Evolutionary conservation across 176 grass and related monocot species (phyloP).

Genomic region (Aegilops bicornis): DNA sequence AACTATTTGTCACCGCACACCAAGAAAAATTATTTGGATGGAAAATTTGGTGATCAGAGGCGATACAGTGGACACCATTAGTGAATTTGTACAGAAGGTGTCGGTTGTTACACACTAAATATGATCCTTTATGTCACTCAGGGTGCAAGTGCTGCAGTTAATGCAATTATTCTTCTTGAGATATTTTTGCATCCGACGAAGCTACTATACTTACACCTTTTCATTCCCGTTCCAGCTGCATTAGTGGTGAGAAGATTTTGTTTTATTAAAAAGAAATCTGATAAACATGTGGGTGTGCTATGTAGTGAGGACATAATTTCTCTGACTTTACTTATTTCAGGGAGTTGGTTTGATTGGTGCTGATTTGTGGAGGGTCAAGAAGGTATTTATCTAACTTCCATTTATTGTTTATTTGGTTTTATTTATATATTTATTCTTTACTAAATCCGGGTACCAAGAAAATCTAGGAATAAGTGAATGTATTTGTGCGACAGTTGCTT

Average conservation of each 20-base stretch:
- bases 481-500: constrained; percentile 10
- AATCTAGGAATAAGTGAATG: not conserved
- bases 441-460: not conserved
- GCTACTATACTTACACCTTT: constrained; percentile 53
- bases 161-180: constrained; percentile 76
- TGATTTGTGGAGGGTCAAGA: constrained; percentile 62
- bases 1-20: not conserved
- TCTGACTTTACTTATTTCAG: constrained; percentile 43
- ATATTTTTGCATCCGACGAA: constrained; percentile 76
- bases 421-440: not conserved
- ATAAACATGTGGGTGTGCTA: not conserved
- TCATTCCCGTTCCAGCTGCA: constrained; percentile 78
- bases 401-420: not conserved
- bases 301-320: not conserved
- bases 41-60: not conserved
- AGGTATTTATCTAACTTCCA: constrained; percentile 35
- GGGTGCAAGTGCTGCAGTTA: constrained; percentile 92
- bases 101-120: not conserved
- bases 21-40: not conserved
- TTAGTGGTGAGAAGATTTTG: constrained; percentile 49
- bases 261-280: not conserved
- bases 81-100: not conserved
- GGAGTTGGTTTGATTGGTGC: constrained; percentile 60
- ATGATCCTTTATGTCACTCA: constrained; percentile 40
- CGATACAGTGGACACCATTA: not conserved